Percentiles rank a stretch among this genome's conserved stretches.
Conservation (phyloP, 805 yeast genomes). For the Pichia cephalocereana region DNA sequence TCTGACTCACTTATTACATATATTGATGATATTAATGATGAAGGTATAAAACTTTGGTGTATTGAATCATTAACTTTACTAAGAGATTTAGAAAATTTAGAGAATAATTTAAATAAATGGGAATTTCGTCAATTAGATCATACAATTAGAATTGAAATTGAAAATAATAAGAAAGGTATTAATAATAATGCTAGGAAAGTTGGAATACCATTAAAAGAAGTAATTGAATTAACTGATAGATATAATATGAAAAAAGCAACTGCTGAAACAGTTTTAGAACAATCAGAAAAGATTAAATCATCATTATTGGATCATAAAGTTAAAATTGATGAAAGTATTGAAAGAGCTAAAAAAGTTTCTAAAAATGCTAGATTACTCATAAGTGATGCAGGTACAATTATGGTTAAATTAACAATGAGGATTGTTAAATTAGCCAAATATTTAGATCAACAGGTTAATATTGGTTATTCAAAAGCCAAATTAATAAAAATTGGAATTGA, state of each 20-base stretch:
- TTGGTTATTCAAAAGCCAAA: conserved; percentile 57
- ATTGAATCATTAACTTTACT: conserved; percentile 37
- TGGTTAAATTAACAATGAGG: conserved; percentile 36
- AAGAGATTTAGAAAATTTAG: conserved; percentile 41
- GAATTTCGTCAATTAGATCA: conserved; percentile 45
- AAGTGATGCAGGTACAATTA: conserved; percentile 43
- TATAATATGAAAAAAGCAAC: conserved; percentile 26
- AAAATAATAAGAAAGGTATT: not conserved
- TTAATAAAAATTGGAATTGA: conserved; percentile 58
- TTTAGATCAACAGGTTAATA: conserved; percentile 43
- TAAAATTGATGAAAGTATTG: conserved; percentile 33
- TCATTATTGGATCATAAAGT: conserved; percentile 34
- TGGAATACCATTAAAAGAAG: not conserved
- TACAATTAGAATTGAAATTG: conserved; percentile 15
- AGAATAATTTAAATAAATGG: conserved; percentile 41
- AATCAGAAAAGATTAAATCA: conserved; percentile 25
- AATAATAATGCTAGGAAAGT: conserved; percentile 12
- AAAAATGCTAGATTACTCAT: conserved; percentile 35
- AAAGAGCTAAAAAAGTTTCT: conserved; percentile 28
- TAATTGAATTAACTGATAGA: not conserved
- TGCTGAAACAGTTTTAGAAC: conserved; percentile 43
- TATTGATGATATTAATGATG: conserved; percentile 37
- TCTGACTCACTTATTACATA: conserved; percentile 31
- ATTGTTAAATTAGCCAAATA: conserved; percentile 41
- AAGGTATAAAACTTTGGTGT: conserved; percentile 39